Conservation (phyloP, 228 moss, liverwort and hornwort species). For the Sphagnum magellanicum region DNA sequence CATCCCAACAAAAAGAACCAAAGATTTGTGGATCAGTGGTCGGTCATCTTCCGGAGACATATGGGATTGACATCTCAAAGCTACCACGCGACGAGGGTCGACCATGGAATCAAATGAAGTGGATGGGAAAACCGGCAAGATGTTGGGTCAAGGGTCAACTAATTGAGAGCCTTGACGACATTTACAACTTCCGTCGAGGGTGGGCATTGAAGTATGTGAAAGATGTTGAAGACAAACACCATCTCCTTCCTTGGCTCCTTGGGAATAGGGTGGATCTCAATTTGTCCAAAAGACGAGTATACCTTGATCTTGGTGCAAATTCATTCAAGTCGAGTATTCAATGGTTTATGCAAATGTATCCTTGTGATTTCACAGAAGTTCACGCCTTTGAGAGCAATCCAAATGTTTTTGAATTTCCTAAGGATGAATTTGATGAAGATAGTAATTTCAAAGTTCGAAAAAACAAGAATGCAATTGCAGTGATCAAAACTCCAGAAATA, state of each 20-base stretch:
- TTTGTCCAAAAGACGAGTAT: constrained; percentile 33
- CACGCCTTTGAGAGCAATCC: constrained; percentile 48
- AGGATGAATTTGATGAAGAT: background rate
- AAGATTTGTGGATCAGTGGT: too few species aligned
- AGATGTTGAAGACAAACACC: constrained; percentile 61
- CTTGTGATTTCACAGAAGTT: constrained; percentile 39
- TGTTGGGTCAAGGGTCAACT: constrained; percentile 62
- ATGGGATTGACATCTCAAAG: too few species aligned
- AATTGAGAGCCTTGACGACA: constrained; percentile 58
- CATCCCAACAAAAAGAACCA: too few species aligned
- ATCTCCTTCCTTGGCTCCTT: constrained; percentile 60
- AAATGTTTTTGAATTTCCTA: constrained; percentile 24
- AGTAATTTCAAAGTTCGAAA: background rate
- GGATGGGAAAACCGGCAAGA: constrained; percentile 52
- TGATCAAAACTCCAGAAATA: constrained; percentile 24
- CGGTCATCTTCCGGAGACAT: too few species aligned
- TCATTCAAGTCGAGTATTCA: constrained; percentile 54
- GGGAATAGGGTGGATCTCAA: constrained; percentile 61
- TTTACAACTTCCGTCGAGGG: constrained; percentile 62
- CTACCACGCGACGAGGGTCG: too few species aligned
- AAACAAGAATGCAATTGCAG: constrained; percentile 1
- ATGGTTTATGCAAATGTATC: constrained; percentile 56
- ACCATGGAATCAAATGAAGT: constrained; percentile 74
- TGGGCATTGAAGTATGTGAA: constrained; percentile 39
- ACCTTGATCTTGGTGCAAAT: constrained; percentile 65